A percentile compares a stretch with the other conserved stretches of the same genome.
Conservation (phyloP, 2,329 filamentous ascomycete genomes). For the Ophiostoma piceae region DNA sequence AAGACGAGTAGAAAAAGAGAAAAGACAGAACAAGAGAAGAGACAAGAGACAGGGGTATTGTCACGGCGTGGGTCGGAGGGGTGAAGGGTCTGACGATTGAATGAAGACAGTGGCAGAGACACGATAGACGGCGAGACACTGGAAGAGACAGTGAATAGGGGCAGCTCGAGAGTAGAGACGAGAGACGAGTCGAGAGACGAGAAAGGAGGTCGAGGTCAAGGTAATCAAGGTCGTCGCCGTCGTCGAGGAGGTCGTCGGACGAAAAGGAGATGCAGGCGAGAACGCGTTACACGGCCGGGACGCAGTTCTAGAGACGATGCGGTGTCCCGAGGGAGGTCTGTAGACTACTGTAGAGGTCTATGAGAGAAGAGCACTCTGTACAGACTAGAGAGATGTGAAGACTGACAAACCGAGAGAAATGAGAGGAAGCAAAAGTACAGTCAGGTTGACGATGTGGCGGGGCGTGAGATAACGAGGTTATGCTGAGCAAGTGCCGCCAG, state of each 20-base stretch:
- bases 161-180: not conserved
- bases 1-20: not conserved
- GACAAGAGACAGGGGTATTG: not conserved
- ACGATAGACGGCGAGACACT: not conserved
- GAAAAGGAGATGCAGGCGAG: conserved; percentile 18
- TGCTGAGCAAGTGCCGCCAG: not conserved
- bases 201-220: no score
- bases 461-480: not conserved
- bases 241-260: not conserved
- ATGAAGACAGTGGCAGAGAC: not conserved
- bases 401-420: not conserved
- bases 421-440: not conserved
- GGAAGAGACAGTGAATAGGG: conserved; percentile 1
- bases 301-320: conserved; percentile 18
- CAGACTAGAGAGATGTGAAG: not conserved
- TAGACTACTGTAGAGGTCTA: no score
- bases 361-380: no score
- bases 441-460: not conserved
- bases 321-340: conserved; percentile 8
- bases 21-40: not conserved
- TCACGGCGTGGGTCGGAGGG: not conserved
- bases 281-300: conserved; percentile 25
- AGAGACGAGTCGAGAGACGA: not conserved
- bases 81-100: no score
- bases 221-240: no score